Base-by-base conservation (phyloP, 805 yeast genomes). In the Schizosaccharomyces osmophilus region DNA sequence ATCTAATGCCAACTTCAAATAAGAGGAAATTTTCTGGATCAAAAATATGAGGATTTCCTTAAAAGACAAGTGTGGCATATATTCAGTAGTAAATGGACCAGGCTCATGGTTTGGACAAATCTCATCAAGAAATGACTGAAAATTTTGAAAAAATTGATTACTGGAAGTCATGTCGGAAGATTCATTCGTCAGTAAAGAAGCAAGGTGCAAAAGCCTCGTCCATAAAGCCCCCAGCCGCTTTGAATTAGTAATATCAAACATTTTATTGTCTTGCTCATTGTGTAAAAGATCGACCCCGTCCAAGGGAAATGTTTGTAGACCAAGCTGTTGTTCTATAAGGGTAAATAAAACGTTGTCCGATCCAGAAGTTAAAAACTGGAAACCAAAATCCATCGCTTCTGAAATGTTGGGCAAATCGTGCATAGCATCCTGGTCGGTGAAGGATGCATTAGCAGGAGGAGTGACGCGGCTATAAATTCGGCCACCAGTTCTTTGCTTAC, bases 401-500 rank as follows among this genome's bases (percentile, higher is more conserved):
- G 36, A 5, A 51, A 51, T 9, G 22, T 15, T 8, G 36, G 36
- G n/a, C 36, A 17, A 29, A 29, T 51, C 57, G 15, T 22, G 19
- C 8, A 51, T 4, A 51, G 13, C 57, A 22, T 51, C 26, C 5
- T 8, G 39, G n/a, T 51, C 36, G 2, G 32, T 4, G 22, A 29
- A 51, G 15, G 57, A 11, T 5, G 57, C 8, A 45, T 45, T 45
- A 2, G 3, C 13, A n/a, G 51, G 17, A 8, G 75, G 51, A n/a
- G 13, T 19, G 22, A 24, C 51, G 8, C 51, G 51, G 13, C 26
- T 68, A 64, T 73, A 72, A 5, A 74, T 69, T 9, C 77, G 69
- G 5, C 77, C 77, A 29, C 77, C 77, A n/a, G 73, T 72, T 42
- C 77, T 66, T 24, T 70, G 65, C 32, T 77, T 68, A 2, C 72